These are phyloP conservation scores for Mortierella antarctica DNA, from an alignment of 192 early-diverging fungal species.

Conservation along the genomic window DNA sequence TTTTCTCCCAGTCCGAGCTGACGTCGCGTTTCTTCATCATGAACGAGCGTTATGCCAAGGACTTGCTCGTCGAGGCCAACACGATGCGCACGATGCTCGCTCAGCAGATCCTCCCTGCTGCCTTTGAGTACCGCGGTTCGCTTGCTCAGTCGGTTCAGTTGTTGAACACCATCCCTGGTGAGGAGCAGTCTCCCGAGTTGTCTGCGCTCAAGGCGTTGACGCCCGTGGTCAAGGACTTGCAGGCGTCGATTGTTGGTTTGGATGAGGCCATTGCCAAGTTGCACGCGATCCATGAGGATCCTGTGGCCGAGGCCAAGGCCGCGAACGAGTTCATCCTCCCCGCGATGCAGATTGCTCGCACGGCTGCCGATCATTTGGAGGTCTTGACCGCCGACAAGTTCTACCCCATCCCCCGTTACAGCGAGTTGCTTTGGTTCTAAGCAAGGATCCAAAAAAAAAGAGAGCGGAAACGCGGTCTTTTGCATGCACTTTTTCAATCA, in stretches of 20 bases:
- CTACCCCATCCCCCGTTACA: conserved; percentile 98
- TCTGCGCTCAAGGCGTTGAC: conserved; percentile 75
- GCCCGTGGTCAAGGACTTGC: conserved; percentile 67
- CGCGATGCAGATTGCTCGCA: conserved; percentile 78
- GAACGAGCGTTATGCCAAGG: conserved; percentile 98
- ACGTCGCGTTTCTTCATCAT: conserved; percentile 95
- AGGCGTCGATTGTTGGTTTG: conserved; percentile 67
- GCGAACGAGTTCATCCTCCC: conserved; percentile 72
- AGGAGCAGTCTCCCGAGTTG: conserved; percentile 71
- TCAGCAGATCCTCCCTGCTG: conserved; percentile 90
- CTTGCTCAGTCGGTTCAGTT: conserved; percentile 85
- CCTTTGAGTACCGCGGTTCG: conserved; percentile 88
- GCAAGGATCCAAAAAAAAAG: background rate
- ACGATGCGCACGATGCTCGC: conserved; percentile 85
- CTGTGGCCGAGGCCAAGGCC: conserved; percentile 70
- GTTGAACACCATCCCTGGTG: conserved; percentile 70
- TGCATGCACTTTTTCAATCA: too few relatives aligned
- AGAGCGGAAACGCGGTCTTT: too few relatives aligned
- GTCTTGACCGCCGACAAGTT: conserved; percentile 86
- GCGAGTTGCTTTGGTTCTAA: conserved; percentile 79
- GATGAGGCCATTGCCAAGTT: conserved; percentile 66
- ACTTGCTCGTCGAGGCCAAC: conserved; percentile 92
- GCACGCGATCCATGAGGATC: conserved; percentile 65
- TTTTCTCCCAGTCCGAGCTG: conserved; percentile 90
- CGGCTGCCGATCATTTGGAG: conserved; percentile 82